These are phyloP conservation scores for Podaxis mareebaensis DNA, from an alignment of 768 basidiomycete genomes.

Conservation along the genomic window DNA sequence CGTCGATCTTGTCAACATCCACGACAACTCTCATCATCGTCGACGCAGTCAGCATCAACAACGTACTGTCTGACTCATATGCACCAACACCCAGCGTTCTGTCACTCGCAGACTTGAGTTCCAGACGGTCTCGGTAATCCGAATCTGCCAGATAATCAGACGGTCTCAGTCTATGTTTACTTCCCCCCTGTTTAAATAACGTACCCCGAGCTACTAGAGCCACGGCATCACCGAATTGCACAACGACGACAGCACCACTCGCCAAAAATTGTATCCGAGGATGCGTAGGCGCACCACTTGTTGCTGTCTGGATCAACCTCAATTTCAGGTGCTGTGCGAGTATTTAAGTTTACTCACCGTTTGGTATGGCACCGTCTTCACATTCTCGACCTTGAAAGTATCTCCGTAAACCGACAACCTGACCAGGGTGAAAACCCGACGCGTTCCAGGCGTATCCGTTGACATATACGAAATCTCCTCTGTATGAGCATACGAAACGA, in stretches of 20 bases:
- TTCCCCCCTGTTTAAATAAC: neutral
- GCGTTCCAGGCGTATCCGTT: constrained; percentile 44
- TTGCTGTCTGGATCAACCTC: constrained; percentile 48
- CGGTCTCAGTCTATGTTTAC: neutral
- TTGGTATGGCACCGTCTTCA: constrained; percentile 72
- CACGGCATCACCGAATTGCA: constrained; percentile 78
- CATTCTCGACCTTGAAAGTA: constrained; percentile 44
- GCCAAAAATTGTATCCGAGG: constrained; percentile 63
- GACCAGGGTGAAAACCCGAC: constrained; percentile 66
- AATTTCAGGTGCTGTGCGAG: neutral
- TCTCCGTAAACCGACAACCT: constrained; percentile 45
- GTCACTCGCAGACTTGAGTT: constrained; percentile 66
- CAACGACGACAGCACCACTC: constrained; percentile 57
- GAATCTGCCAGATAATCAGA: constrained; percentile 46
- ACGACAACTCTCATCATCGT: constrained; percentile 68
- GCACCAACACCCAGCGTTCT: constrained; percentile 72
- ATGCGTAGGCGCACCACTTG: constrained; percentile 70
- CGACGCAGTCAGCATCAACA: constrained; percentile 65
- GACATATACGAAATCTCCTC: constrained; percentile 29
- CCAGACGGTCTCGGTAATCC: constrained; percentile 69
- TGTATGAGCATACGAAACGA: constrained; percentile 66
- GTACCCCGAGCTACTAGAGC: constrained; percentile 69
- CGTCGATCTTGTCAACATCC: constrained; percentile 59
- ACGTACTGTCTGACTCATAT: constrained; percentile 44
- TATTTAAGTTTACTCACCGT: constrained; percentile 47